Evolutionary conservation across 805 yeast genomes (phyloP).

Genomic region (Schizosaccharomyces octosporus): DNA sequence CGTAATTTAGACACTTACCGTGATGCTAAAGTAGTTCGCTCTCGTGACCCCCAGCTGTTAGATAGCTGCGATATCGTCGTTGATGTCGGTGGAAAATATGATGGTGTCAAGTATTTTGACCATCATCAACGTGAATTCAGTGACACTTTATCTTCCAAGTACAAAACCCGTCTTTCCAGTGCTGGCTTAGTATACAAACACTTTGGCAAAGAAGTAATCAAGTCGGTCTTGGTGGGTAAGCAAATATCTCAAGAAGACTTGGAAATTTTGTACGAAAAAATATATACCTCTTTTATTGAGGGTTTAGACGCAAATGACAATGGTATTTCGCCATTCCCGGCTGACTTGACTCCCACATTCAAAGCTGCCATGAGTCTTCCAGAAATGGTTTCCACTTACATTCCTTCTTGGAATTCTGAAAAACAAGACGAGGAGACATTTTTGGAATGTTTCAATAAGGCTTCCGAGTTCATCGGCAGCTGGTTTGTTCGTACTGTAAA

Average conservation of each 20-base stretch:
- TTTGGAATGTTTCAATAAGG: slow-evolving; percentile 41
- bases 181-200: slow-evolving; percentile 77
- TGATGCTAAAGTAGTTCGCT: slow-evolving; percentile 46
- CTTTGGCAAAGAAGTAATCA: slow-evolving; percentile 19
- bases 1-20: slow-evolving; percentile 42
- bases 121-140: slow-evolving; percentile 87
- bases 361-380: slow-evolving; percentile 52
- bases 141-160: slow-evolving; percentile 39
- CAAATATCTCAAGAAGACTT: neutral
- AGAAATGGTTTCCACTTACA: slow-evolving; percentile 25
- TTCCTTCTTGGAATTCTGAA: neutral
- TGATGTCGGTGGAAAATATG: slow-evolving; percentile 73
- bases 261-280: slow-evolving; percentile 33
- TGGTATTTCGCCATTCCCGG: slow-evolving; percentile 53
- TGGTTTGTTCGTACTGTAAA: slow-evolving; percentile 45
- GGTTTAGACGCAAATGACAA: slow-evolving; percentile 90
- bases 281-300: slow-evolving; percentile 74
- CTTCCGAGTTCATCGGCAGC: slow-evolving; percentile 61
- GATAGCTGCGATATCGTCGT: slow-evolving; percentile 76
- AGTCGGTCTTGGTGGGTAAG: slow-evolving; percentile 9
- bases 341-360: slow-evolving; percentile 35
- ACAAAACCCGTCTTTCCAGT: slow-evolving; percentile 59
- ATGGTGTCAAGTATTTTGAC: slow-evolving; percentile 64
- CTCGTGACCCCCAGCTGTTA: slow-evolving; percentile 63
- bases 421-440: slow-evolving; percentile 22